Conservation (phyloP, 306 rosid species). For the Argentina anserina region DNA sequence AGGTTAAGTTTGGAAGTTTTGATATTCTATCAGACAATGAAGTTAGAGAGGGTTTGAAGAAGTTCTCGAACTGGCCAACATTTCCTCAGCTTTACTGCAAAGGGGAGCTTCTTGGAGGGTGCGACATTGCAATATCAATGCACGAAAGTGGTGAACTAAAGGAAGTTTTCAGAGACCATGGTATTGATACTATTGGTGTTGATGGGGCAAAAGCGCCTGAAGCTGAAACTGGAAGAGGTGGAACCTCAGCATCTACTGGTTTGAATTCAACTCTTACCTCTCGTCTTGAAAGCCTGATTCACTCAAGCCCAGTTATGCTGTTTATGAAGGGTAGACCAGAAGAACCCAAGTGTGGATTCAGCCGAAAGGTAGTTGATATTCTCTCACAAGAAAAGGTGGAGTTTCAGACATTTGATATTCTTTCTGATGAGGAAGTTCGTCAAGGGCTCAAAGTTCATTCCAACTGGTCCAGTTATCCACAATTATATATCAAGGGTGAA, state of each 20-base stretch:
- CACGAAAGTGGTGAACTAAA: conserved; percentile 81
- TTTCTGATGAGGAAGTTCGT: conserved; percentile 79
- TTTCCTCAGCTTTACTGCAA: conserved; percentile 92
- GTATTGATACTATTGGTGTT: conserved; percentile 33
- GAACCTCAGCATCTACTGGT: conserved; percentile 50
- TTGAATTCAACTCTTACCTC: conserved; percentile 58
- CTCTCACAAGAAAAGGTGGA: conserved; percentile 72
- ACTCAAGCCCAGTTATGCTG: conserved; percentile 67
- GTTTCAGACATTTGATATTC: conserved; percentile 75
- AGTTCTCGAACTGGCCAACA: conserved; percentile 88
- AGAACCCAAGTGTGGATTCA: conserved; percentile 91
- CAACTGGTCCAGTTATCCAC: conserved; percentile 98
- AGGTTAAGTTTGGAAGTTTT: conserved; percentile 76
- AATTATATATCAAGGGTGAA: conserved; percentile 69
- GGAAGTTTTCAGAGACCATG: conserved; percentile 77
- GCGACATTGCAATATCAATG: conserved; percentile 83
- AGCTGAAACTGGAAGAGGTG: conserved; percentile 52
- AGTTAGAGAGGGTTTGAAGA: conserved; percentile 79
- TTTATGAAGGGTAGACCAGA: conserved; percentile 90
- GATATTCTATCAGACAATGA: conserved; percentile 71
- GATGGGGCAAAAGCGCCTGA: conserved; percentile 40
- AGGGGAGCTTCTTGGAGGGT: conserved; percentile 94
- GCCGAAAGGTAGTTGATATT: conserved; percentile 88
- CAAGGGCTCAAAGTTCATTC: conserved; percentile 88
- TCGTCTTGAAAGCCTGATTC: conserved; percentile 54